These are phyloP conservation scores for Acanthamoeba culbertsoni DNA, from an alignment of 208 protist species.

Conservation along the genomic window DNA sequence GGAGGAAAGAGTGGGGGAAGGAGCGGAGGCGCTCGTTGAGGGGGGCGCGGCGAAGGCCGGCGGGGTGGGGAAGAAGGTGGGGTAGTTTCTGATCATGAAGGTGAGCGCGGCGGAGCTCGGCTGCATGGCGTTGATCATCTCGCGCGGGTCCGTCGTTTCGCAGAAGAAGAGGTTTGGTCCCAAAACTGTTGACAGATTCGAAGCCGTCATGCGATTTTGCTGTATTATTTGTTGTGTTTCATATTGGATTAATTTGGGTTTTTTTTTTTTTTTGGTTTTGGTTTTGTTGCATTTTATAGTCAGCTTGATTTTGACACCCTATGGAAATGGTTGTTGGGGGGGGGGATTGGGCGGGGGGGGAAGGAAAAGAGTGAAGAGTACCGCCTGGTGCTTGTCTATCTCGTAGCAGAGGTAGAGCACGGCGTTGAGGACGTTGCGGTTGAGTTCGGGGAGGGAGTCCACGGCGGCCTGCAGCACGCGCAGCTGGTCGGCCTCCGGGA, in stretches of 20 bases:
- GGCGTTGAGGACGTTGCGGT: not conserved
- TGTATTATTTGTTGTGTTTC: not conserved
- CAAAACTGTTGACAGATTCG: not conserved
- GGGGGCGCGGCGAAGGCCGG: not conserved
- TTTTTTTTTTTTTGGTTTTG: not conserved
- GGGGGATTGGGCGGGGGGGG: too few species aligned
- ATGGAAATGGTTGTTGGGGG: not conserved
- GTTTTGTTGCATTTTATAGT: not conserved
- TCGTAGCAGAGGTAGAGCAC: conserved; percentile 1
- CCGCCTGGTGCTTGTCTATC: not conserved
- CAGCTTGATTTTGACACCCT: not conserved
- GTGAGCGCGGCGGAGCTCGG: not conserved
- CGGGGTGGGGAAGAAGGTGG: not conserved
- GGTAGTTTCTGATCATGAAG: not conserved
- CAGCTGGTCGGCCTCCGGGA: not conserved
- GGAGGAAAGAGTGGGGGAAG: not conserved
- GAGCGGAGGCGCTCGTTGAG: not conserved
- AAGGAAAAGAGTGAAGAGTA: not conserved
- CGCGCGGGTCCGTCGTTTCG: not conserved
- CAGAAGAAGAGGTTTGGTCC: not conserved
- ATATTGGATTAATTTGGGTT: not conserved
- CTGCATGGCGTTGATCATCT: conserved; percentile 31
- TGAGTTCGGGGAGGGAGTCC: not conserved
- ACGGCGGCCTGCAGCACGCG: not conserved
- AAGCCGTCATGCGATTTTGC: conserved; percentile 22